Conservation (phyloP, 2,329 filamentous ascomycete genomes). For the Sporothrix schenckii region DNA sequence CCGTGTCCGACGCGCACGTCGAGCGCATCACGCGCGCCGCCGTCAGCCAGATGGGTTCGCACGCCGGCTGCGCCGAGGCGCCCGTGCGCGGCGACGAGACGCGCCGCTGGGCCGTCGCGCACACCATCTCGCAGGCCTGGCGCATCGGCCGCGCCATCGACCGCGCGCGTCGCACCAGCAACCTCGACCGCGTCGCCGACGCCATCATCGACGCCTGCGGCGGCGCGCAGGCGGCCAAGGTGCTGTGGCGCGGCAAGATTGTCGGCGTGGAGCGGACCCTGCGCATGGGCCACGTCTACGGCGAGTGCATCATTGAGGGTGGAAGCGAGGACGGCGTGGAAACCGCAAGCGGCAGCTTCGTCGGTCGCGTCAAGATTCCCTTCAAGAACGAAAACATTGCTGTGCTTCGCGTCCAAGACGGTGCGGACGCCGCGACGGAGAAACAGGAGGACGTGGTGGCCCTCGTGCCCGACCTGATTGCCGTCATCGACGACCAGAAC, state of each 20-base stretch:
- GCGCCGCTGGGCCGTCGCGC: constrained; percentile 54
- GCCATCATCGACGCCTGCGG: constrained; percentile 62
- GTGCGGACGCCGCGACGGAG: constrained; percentile 27
- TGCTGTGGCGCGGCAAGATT: constrained; percentile 68
- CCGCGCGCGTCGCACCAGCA: constrained; percentile 53
- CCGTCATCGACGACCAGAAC: constrained; percentile 58
- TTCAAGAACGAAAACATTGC: constrained; percentile 77
- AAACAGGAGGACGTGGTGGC: constrained; percentile 49
- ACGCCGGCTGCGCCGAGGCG: constrained; percentile 53
- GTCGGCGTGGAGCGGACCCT: constrained; percentile 60
- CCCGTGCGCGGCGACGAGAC: constrained; percentile 55
- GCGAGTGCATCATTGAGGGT: constrained; percentile 60
- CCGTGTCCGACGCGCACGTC: constrained; percentile 50
- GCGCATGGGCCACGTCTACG: constrained; percentile 61
- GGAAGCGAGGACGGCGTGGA: constrained; percentile 42
- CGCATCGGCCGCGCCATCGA: constrained; percentile 64
- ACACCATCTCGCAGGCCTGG: constrained; percentile 59
- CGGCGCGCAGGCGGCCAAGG: constrained; percentile 54
- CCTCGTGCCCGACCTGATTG: constrained; percentile 60
- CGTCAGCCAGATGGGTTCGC: constrained; percentile 59
- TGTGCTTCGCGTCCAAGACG: constrained; percentile 47
- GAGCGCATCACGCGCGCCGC: constrained; percentile 57
- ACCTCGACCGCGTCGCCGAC: constrained; percentile 58
- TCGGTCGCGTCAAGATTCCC: constrained; percentile 62
- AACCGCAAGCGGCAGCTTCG: constrained; percentile 39